Evolutionary conservation across 106 monocot species (phyloP).

Genomic region (Vanilla planifolia): DNA sequence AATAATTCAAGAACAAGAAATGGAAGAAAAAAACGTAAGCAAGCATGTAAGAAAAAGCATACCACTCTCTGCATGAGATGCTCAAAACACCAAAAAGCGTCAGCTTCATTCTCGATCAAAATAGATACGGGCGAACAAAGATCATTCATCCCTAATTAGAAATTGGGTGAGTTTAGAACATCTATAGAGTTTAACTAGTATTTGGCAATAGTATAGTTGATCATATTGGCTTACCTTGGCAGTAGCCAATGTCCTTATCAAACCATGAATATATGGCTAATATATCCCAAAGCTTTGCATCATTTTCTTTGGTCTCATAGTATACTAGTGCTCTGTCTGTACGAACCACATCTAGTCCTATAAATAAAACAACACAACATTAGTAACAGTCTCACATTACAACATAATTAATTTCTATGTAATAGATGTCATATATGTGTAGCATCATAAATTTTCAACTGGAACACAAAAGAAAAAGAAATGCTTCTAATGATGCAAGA

Average conservation of each 20-base stretch:
- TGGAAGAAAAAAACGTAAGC: too few relatives aligned
- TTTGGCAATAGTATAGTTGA: too few relatives aligned
- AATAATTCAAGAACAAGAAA: too few relatives aligned
- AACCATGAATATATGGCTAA: constrained; percentile 90
- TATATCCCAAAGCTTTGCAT: constrained; percentile 78
- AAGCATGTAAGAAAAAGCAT: constrained; percentile 13
- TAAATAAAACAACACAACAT: background rate
- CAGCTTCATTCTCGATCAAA: constrained; percentile 80
- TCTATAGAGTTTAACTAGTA: too few relatives aligned
- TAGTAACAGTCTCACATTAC: too few relatives aligned
- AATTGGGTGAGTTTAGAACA: constrained; percentile 13
- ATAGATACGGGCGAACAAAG: constrained; percentile 86
- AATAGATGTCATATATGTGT: too few relatives aligned
- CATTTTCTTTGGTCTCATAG: constrained; percentile 67
- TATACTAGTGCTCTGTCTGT: constrained; percentile 76
- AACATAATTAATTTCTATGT: too few relatives aligned
- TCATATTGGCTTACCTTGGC: constrained; percentile 54
- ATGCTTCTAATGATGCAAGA: too few relatives aligned
- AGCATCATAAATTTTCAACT: too few relatives aligned
- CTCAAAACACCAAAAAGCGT: constrained; percentile 98
- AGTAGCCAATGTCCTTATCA: constrained; percentile 84
- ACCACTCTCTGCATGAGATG: constrained; percentile 78
- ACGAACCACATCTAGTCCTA: constrained; percentile 83
- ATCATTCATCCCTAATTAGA: constrained; percentile 86
- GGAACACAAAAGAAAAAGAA: too few relatives aligned